Base-by-base conservation (phyloP, 2,329 filamentous ascomycete species). In the Gaeumannomyces sp. region DNA sequence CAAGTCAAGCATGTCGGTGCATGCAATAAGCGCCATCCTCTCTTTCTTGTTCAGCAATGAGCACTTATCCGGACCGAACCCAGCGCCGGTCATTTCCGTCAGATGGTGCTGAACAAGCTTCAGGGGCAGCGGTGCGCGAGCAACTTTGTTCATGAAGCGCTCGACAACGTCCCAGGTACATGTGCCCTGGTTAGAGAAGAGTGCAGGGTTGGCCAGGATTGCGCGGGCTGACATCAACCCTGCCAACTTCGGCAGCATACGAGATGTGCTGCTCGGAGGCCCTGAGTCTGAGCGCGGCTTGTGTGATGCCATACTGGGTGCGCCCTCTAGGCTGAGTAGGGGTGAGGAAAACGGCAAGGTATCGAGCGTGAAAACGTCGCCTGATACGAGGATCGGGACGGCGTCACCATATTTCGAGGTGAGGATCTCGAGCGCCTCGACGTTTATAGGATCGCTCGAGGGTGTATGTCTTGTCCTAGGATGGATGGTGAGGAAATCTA, bases 161-260 rank as follows among this genome's bases (percentile, higher is more conserved):
- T 87, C 85, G 29, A 90, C 81, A 1, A 84, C 86, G 61, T 84
- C 81, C 83, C 84, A 87, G 2, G 87, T 83, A 67, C 87, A 89
- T 28, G 79, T 75, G 5, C 81, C 74, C 69, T 82, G 71, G 60
- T 85, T 82, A 0, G 84, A 81, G 73, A 88, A 91, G 62, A 91
- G 75, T 4, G 86, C 85, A 1, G 89, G 89, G 73, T 91, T 90
- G 69, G 85, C 79, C 58, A 91, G 81, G 3, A 91, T 78, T 11
- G 87, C 88, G 61, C 89, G 82, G 10, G 89, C 89, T 27, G 88
- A 86, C 89, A 91, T 91, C 64, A 91, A 83, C 50, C 89, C 86
- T 1, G 83, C 76, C 10, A 88, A 79, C 45, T 81, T 77, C 6
- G 80, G 83, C 57, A 80, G 76, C 35, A 72, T 65, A 2, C 66